Percentiles rank a stretch among this genome's conserved stretches.
Conservation (phyloP, 225 moss, liverwort and hornwort species). For the Antitrichia curtipendula region DNA sequence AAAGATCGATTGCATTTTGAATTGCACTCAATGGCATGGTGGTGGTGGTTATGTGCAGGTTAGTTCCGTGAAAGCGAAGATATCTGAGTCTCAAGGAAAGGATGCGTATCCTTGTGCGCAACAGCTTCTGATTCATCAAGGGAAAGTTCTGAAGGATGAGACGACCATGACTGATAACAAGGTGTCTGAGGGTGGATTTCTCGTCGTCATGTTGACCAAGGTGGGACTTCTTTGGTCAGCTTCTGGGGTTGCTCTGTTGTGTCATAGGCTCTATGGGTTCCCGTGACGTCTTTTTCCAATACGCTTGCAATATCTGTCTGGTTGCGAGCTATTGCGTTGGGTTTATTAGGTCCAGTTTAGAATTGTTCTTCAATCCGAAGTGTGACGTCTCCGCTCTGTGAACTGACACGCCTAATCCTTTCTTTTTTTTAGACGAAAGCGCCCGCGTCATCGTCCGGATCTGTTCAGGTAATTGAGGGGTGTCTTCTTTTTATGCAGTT, state of each 20-base stretch:
- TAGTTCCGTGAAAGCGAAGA: slow-evolving; percentile 78
- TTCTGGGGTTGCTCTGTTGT: background rate
- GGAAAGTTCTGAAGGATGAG: slow-evolving; percentile 95
- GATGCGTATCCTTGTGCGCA: slow-evolving; percentile 87
- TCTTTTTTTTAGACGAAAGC: slow-evolving; percentile 38
- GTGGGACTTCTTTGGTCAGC: slow-evolving; percentile 3
- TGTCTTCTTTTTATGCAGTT: background rate
- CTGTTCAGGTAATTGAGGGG: slow-evolving; percentile 35
- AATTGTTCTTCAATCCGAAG: background rate
- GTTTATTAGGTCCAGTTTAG: background rate
- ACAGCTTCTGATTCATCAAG: slow-evolving; percentile 95
- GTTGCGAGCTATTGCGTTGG: background rate
- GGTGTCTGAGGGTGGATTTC: slow-evolving; percentile 92
- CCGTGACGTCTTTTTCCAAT: too few relatives aligned
- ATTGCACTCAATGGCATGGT: background rate
- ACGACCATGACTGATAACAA: slow-evolving; percentile 88
- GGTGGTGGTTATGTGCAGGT: slow-evolving; percentile 24
- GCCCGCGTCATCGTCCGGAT: slow-evolving; percentile 54
- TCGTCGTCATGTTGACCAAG: slow-evolving; percentile 98
- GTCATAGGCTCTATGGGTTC: background rate
- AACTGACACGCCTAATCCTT: background rate
- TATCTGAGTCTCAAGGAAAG: slow-evolving; percentile 77
- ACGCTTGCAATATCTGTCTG: background rate
- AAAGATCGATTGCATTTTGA: background rate
- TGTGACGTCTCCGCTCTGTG: background rate